A percentile compares a stretch with the other conserved stretches of the same genome.
phyloP scores from a whole-genome alignment of 2,329 filamentous ascomycete genomes.

The Claviceps capensis region DNA sequence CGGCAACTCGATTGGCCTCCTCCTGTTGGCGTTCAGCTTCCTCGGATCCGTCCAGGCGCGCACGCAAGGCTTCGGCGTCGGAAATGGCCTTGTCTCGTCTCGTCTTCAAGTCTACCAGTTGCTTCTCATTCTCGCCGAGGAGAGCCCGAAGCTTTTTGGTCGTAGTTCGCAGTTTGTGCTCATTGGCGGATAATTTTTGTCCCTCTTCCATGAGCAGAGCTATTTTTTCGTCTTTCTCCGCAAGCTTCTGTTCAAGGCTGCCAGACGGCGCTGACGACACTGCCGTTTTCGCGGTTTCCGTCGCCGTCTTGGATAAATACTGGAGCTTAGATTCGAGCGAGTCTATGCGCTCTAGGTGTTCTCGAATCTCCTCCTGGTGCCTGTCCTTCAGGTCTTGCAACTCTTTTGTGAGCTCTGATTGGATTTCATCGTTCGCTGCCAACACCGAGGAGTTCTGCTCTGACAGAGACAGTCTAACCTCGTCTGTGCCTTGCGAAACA shows the following conservation, averaged over 20 bases:
- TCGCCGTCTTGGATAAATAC: constrained; percentile 70
- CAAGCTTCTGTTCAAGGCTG: constrained; percentile 62
- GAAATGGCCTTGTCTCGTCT: constrained; percentile 44
- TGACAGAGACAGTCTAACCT: neutral
- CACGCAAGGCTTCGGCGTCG: constrained; percentile 33
- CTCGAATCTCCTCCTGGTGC: constrained; percentile 70
- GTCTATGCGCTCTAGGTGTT: constrained; percentile 80
- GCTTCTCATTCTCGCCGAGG: constrained; percentile 51
- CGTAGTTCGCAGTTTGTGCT: constrained; percentile 69
- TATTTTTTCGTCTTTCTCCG: constrained; percentile 84
- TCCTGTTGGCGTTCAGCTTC: constrained; percentile 40
- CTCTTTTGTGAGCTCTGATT: constrained; percentile 8
- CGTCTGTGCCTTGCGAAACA: neutral
- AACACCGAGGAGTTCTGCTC: neutral
- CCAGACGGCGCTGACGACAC: constrained; percentile 48
- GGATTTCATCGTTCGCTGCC: neutral
- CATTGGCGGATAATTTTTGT: constrained; percentile 70
- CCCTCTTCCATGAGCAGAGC: constrained; percentile 86
- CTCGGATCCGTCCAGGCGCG: constrained; percentile 34
- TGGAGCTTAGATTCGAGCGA: constrained; percentile 82
- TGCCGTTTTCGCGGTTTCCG: constrained; percentile 59
- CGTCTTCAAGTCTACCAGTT: constrained; percentile 43
- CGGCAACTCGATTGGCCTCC: constrained; percentile 39
- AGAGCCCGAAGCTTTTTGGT: constrained; percentile 70
- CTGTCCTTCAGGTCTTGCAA: constrained; percentile 13